These are phyloP conservation scores for Oryza longistaminata DNA, from an alignment of 176 grass and related monocot genomes.

Conservation along the genomic window DNA sequence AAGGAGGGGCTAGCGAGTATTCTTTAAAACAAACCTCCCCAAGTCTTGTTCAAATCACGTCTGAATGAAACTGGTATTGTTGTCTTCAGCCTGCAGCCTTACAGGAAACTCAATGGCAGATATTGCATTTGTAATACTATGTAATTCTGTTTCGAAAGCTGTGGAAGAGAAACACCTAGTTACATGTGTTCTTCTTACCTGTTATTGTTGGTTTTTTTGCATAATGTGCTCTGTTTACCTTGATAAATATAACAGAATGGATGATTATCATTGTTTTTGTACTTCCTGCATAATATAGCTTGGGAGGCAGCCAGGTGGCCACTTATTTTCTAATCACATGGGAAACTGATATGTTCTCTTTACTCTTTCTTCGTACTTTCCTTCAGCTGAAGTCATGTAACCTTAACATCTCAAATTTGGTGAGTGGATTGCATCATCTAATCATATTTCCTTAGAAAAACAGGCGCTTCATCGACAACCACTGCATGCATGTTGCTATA, in stretches of 20 bases:
- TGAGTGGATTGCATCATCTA: not conserved
- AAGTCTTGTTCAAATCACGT: not conserved
- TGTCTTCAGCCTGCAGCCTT: not conserved
- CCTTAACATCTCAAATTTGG: not conserved
- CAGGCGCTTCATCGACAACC: not conserved
- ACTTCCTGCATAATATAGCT: not conserved
- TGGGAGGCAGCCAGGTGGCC: not conserved
- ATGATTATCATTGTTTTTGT: not conserved
- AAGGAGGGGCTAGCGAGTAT: slow-evolving; percentile 69
- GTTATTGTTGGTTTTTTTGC: not conserved
- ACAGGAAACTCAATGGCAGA: not conserved
- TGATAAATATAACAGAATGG: not conserved
- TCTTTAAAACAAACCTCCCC: slow-evolving; percentile 28
- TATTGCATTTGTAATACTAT: not conserved
- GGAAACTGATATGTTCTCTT: not conserved
- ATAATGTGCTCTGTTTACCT: not conserved
- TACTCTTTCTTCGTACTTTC: not conserved
- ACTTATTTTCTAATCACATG: slow-evolving; percentile 25
- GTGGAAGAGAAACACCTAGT: slow-evolving; percentile 1
- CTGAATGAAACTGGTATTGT: not conserved
- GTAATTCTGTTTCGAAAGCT: not conserved
- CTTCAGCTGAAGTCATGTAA: slow-evolving; percentile 1
- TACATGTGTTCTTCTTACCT: slow-evolving; percentile 13
- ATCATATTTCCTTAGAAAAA: slow-evolving; percentile 11
- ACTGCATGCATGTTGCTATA: not conserved